These are phyloP conservation scores for Yamadazyma siamensis DNA, from an alignment of 1,139 yeast species.

Conservation along the genomic window DNA sequence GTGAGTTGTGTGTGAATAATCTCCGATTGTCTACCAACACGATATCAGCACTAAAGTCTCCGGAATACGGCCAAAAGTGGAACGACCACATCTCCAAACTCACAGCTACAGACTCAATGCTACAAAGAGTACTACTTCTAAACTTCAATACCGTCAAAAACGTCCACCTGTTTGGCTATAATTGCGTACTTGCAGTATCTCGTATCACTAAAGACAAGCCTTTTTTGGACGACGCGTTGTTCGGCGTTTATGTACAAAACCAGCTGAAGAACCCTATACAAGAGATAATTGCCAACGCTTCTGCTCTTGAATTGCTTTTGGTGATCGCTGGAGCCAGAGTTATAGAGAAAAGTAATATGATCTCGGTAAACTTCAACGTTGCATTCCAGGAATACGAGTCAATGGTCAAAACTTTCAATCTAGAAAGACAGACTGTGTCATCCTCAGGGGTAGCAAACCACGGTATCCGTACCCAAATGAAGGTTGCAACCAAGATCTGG, in stretches of 20 bases:
- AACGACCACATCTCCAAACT: conserved; percentile 41
- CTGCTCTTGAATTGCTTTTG: conserved; percentile 67
- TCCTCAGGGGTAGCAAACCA: conserved; percentile 33
- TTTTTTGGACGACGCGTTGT: conserved; percentile 29
- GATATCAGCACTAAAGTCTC: conserved; percentile 15
- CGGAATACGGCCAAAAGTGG: conserved; percentile 42
- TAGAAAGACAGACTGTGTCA: conserved; percentile 22
- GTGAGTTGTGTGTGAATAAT: conserved; percentile 26
- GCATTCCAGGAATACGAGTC: conserved; percentile 73
- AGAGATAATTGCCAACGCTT: conserved; percentile 43
- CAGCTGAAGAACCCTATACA: conserved; percentile 22
- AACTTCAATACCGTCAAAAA: conserved; percentile 63
- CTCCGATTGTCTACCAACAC: conserved; percentile 22
- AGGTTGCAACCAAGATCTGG: conserved; percentile 47
- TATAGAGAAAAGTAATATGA: conserved; percentile 54
- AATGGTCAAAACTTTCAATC: conserved; percentile 47
- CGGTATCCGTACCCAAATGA: conserved; percentile 31
- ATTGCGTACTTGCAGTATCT: conserved; percentile 46
- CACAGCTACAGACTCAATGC: conserved; percentile 6
- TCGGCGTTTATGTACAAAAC: conserved; percentile 20
- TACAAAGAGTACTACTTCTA: conserved; percentile 26
- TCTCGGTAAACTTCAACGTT: conserved; percentile 65
- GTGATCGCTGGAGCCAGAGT: conserved; percentile 75
- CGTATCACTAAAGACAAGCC: conserved; percentile 24
- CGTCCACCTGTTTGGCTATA: conserved; percentile 51